A percentile compares a stretch with the other conserved stretches of the same genome.
Conservation (phyloP, 495 filamentous ascomycete genomes). For the Penicillium samsonianum region DNA sequence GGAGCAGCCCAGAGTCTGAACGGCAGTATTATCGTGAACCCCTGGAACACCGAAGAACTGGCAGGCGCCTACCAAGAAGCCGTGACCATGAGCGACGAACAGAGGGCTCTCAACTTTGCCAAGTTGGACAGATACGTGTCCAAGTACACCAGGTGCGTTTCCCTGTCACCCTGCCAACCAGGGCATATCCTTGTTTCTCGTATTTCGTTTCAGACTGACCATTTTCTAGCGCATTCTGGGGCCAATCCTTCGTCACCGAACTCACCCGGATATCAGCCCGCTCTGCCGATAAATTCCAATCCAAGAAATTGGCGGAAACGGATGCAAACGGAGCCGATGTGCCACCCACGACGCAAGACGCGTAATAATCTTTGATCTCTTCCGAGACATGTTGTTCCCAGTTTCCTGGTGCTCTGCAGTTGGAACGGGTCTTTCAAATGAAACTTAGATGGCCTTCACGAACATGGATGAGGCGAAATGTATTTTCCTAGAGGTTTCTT, state of each 20-base stretch:
- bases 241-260: conserved; percentile 88
- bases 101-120: conserved; percentile 78
- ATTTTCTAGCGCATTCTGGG: conserved; percentile 82
- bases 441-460: conserved; percentile 27
- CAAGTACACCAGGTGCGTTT: conserved; percentile 81
- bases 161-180: neutral
- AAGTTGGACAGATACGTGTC: conserved; percentile 93
- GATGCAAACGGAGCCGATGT: conserved; percentile 16
- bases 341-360: conserved; percentile 7
- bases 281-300: conserved; percentile 45
- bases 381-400: conserved; percentile 2
- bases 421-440: conserved; percentile 15
- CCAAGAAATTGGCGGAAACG: conserved; percentile 32
- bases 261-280: conserved; percentile 66
- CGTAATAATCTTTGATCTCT: conserved; percentile 8
- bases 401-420: neutral
- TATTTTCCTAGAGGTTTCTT: conserved; percentile 21
- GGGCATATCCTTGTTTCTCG: too few relatives aligned
- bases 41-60: conserved; percentile 96
- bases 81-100: conserved; percentile 88
- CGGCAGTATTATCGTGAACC: conserved; percentile 90
- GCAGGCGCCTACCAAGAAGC: conserved; percentile 91
- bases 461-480: conserved; percentile 38
- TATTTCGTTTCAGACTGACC: conserved; percentile 8
- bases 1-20: conserved; percentile 92